Evolutionary conservation across 2,329 filamentous ascomycete genomes (phyloP).

Genomic region (Ophiocordyceps polyrhachis-furcata): DNA sequence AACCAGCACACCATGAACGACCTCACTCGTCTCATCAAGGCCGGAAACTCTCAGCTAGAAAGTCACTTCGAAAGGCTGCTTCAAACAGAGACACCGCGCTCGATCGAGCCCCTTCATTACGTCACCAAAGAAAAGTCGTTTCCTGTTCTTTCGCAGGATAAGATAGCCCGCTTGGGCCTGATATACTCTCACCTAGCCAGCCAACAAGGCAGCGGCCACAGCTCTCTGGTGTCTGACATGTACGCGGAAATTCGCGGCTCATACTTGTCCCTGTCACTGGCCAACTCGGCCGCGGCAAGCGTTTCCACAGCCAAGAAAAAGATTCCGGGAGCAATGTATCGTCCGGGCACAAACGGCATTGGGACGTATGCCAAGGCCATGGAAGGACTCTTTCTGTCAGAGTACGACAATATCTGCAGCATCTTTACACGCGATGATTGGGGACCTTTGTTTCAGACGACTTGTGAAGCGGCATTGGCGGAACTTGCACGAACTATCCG

Average conservation of each 20-base stretch:
- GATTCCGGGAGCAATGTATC: constrained; percentile 66
- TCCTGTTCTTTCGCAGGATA: constrained; percentile 60
- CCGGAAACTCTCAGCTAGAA: constrained; percentile 69
- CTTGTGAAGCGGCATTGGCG: constrained; percentile 57
- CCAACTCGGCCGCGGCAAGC: constrained; percentile 75
- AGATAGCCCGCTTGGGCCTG: constrained; percentile 55
- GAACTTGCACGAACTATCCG: constrained; percentile 74
- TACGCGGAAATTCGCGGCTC: constrained; percentile 76
- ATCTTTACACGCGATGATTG: constrained; percentile 79
- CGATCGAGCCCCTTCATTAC: constrained; percentile 78
- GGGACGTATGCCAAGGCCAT: constrained; percentile 74
- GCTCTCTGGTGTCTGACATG: constrained; percentile 58
- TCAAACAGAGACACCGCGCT: constrained; percentile 52
- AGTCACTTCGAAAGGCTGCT: constrained; percentile 65
- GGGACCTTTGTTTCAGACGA: constrained; percentile 58
- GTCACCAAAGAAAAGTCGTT: constrained; percentile 81
- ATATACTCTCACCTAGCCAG: constrained; percentile 60
- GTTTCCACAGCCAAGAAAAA: constrained; percentile 69
- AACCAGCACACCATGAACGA: constrained; percentile 81
- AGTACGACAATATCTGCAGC: constrained; percentile 78
- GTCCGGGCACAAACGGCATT: constrained; percentile 77
- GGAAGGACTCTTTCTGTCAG: constrained; percentile 70
- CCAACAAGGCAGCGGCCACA: constrained; percentile 31
- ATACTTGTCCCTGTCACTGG: constrained; percentile 65
- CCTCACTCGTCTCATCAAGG: constrained; percentile 56